These are phyloP conservation scores for Malus hybrid DNA, from an alignment of 331 rosid genomes.

Conservation along the genomic window DNA sequence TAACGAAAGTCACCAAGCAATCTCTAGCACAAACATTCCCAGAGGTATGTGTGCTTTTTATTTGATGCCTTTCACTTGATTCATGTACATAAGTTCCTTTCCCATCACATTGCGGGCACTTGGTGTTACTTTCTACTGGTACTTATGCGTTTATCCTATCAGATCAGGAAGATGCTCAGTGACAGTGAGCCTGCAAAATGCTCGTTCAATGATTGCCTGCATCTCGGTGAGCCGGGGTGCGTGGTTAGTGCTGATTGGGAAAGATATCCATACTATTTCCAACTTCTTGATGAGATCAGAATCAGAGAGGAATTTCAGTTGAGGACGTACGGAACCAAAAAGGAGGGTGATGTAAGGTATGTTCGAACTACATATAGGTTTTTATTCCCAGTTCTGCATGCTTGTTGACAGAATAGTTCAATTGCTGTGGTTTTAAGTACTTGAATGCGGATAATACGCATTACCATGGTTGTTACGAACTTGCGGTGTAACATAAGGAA, in stretches of 20 bases:
- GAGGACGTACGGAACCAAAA: slow-evolving; percentile 93
- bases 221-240: slow-evolving; percentile 95
- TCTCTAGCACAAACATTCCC: slow-evolving; percentile 84
- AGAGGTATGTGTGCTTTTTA: slow-evolving; percentile 42
- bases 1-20: slow-evolving; percentile 81
- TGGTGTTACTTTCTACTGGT: slow-evolving; percentile 15
- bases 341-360: slow-evolving; percentile 92
- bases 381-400: not conserved
- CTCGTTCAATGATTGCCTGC: slow-evolving; percentile 79
- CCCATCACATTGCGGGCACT: not conserved
- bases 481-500: not conserved
- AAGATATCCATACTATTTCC: slow-evolving; percentile 84
- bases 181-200: slow-evolving; percentile 44
- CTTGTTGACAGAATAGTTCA: not conserved
- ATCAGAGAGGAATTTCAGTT: slow-evolving; percentile 89
- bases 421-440: not conserved
- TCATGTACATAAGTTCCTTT: not conserved
- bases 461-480: not conserved
- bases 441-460: not conserved
- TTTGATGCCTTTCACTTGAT: not conserved
- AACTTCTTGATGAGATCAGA: slow-evolving; percentile 84
- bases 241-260: slow-evolving; percentile 77
- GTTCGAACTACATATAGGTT: not conserved
- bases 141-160: slow-evolving; percentile 7
- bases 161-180: slow-evolving; percentile 56